These are phyloP conservation scores for Vachellia collinsii DNA, from an alignment of 306 rosid species.

Conservation along the genomic window DNA sequence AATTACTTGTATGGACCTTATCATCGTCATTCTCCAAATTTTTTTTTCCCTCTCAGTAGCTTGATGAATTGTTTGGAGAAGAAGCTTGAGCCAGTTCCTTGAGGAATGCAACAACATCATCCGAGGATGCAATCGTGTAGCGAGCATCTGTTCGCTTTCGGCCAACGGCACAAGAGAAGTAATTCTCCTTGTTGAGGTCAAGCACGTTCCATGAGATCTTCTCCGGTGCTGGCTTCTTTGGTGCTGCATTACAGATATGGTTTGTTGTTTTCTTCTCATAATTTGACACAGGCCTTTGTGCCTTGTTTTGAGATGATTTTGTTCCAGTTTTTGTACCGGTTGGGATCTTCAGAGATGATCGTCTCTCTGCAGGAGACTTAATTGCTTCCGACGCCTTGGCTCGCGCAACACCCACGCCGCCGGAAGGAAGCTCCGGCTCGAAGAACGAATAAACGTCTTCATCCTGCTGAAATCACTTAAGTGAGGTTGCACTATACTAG, in stretches of 20 bases:
- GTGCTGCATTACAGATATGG: slow-evolving; percentile 43
- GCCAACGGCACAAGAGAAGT: slow-evolving; percentile 94
- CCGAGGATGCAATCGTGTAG: slow-evolving; percentile 65
- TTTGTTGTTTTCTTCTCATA: slow-evolving; percentile 60
- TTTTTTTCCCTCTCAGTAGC: not conserved
- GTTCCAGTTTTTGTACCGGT: slow-evolving; percentile 49
- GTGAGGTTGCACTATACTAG: slow-evolving; percentile 17
- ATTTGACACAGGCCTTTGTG: slow-evolving; percentile 47
- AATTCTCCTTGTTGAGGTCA: slow-evolving; percentile 87
- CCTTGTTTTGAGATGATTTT: slow-evolving; percentile 51
- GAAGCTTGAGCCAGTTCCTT: slow-evolving; percentile 58
- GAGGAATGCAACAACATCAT: slow-evolving; percentile 72
- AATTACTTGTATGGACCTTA: no score
- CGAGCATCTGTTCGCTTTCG: slow-evolving; percentile 80
- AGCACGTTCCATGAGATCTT: slow-evolving; percentile 92
- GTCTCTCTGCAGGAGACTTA: slow-evolving; percentile 61
- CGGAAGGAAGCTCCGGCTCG: slow-evolving; percentile 83
- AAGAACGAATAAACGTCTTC: slow-evolving; percentile 93
- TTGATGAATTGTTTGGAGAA: slow-evolving; percentile 19
- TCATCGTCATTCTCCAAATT: no score
- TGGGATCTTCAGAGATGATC: slow-evolving; percentile 56
- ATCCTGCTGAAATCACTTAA: slow-evolving; percentile 57
- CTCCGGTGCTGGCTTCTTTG: slow-evolving; percentile 57
- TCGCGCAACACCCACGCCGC: slow-evolving; percentile 50
- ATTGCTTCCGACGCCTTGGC: slow-evolving; percentile 57